phyloP scores from a whole-genome alignment of 768 basidiomycete genomes.

The Auricularia heimuer region DNA sequence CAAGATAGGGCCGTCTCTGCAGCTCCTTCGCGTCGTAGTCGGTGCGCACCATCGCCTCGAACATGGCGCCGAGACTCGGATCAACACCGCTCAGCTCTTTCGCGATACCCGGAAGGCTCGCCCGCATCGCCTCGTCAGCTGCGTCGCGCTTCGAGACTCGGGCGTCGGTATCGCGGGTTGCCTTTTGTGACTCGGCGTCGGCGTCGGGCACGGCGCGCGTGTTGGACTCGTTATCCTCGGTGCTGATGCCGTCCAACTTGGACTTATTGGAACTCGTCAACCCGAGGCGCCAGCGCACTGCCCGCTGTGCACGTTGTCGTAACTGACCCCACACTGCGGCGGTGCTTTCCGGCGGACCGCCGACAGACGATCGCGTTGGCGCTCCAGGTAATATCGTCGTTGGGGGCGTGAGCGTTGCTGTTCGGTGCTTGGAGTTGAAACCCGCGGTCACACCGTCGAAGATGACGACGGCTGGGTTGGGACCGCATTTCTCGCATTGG shows the following conservation, averaged over 20 bases:
- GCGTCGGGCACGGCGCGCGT: too few relatives aligned
- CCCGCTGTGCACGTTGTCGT: background rate
- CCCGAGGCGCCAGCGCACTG: too few relatives aligned
- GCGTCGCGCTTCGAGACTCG: background rate
- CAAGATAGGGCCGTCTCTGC: background rate
- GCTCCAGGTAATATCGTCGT: background rate
- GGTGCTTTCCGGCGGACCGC: background rate
- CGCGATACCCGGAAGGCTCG: background rate
- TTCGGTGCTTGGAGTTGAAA: background rate
- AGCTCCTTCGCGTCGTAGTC: background rate
- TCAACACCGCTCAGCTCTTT: background rate
- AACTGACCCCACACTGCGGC: background rate
- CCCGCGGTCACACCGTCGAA: conserved; percentile 8
- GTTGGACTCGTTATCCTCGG: too few relatives aligned
- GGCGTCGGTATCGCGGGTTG: background rate
- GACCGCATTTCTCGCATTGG: conserved; percentile 10
- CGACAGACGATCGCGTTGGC: background rate
- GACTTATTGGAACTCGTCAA: too few relatives aligned
- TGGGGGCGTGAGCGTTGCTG: background rate
- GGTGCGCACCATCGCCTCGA: background rate
- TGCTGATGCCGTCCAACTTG: too few relatives aligned
- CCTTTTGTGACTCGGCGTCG: background rate
- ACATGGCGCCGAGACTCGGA: background rate
- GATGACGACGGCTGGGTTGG: conserved; percentile 9
- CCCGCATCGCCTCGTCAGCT: background rate